A percentile compares a stretch with the other conserved stretches of the same genome.
Evolutionary conservation across 169 alveolate species (phyloP).

Genomic region (Toxoplasma gondii): DNA sequence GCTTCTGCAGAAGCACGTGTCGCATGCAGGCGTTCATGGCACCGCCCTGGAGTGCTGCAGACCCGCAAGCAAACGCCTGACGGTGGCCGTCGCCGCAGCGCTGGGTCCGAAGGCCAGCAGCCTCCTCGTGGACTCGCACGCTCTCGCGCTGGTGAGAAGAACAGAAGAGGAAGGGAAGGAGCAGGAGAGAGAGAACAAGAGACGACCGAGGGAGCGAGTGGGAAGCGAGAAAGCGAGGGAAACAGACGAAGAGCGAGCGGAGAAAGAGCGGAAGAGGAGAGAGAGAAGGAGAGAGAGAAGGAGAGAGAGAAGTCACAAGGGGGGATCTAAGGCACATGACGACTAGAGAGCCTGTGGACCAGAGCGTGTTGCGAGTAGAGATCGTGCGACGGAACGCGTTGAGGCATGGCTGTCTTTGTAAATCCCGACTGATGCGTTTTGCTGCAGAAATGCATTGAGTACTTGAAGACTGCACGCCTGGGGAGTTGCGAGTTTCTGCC

Average conservation of each 20-base stretch:
- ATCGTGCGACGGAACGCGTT: background rate
- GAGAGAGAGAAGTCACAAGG: too few species aligned
- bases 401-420: too few species aligned
- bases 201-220: too few species aligned
- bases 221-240: too few species aligned
- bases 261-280: too few species aligned
- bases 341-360: too few species aligned
- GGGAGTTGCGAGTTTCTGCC: conserved; percentile 28
- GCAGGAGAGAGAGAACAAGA: too few species aligned
- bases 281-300: too few species aligned
- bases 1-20: conserved; percentile 8
- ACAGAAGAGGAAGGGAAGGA: too few species aligned
- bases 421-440: background rate
- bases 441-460: conserved; percentile 24
- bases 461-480: conserved; percentile 3
- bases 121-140: conserved; percentile 3
- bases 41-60: conserved; percentile 5
- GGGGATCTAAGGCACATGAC: too few species aligned
- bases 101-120: background rate
- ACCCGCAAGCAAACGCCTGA: conserved; percentile 21
- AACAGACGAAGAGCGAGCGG: too few species aligned
- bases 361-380: background rate
- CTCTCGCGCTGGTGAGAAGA: background rate
- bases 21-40: conserved; percentile 24
- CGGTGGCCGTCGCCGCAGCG: conserved; percentile 49